Conservation (phyloP, 495 filamentous ascomycete genomes). For the Penicillium silybi region DNA sequence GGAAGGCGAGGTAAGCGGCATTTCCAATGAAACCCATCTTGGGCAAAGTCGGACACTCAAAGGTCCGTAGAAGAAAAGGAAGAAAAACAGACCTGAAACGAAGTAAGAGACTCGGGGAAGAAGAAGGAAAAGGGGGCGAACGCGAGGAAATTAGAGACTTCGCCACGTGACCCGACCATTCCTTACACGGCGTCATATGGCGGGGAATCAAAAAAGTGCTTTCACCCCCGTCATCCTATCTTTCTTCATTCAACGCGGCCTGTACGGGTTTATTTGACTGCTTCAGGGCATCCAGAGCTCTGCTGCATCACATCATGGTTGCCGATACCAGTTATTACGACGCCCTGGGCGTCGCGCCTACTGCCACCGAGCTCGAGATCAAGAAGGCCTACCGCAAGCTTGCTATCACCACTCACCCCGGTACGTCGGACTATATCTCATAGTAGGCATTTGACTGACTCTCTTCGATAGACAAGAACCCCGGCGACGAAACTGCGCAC, state of each 20-base stretch:
- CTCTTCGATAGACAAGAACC: conserved; percentile 78
- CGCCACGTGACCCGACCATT: conserved; percentile 5
- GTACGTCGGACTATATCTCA: conserved; percentile 25
- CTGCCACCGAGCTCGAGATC: conserved; percentile 91
- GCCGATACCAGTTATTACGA: conserved; percentile 90
- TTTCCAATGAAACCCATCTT: conserved; percentile 53
- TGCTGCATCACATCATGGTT: conserved; percentile 55
- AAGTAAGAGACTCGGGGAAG: conserved; percentile 2
- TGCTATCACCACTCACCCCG: conserved; percentile 76
- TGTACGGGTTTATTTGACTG: not conserved
- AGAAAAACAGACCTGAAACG: not conserved
- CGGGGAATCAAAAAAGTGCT: conserved; percentile 9
- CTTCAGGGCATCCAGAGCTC: not conserved
- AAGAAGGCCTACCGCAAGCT: conserved; percentile 99
- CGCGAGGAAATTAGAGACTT: conserved; percentile 2
- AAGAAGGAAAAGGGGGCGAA: conserved; percentile 5
- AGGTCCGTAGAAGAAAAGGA: conserved; percentile 1
- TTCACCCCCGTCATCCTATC: not conserved
- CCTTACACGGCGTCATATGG: not conserved
- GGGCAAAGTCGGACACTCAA: conserved; percentile 12
- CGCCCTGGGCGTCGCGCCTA: conserved; percentile 78
- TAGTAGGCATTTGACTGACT: not conserved
- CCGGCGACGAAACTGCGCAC: conserved; percentile 91
- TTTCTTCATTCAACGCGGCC: not conserved
- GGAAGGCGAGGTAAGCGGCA: conserved; percentile 70